A percentile compares a stretch with the other conserved stretches of the same genome.
These are phyloP conservation scores for Ustilago lituana DNA, from an alignment of 1,284 basidiomycete genomes.

Conservation along the genomic window DNA sequence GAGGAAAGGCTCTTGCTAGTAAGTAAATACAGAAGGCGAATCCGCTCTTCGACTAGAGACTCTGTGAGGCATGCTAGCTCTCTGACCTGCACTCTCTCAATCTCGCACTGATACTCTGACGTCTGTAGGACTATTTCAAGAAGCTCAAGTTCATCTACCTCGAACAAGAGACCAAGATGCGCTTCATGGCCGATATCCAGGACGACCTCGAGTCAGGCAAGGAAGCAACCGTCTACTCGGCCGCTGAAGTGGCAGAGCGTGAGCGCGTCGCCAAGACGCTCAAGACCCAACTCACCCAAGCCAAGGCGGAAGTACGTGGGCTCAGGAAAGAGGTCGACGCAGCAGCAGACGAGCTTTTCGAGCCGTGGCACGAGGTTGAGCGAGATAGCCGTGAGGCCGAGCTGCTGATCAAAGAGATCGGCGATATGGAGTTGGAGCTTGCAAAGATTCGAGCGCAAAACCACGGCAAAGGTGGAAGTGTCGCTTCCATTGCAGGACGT, in stretches of 20 bases:
- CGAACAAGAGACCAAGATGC: constrained; percentile 63
- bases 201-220: constrained; percentile 60
- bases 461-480: constrained; percentile 42
- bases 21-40: neutral
- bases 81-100: too few species aligned
- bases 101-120: too few species aligned
- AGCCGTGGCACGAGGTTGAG: constrained; percentile 50
- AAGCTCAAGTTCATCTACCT: constrained; percentile 65
- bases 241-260: constrained; percentile 55
- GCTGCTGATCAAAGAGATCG: constrained; percentile 52
- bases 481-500: constrained; percentile 45
- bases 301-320: constrained; percentile 53
- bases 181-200: constrained; percentile 59
- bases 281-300: constrained; percentile 59
- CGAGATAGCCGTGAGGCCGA: constrained; percentile 44
- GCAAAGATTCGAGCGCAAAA: constrained; percentile 56
- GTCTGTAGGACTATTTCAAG: constrained; percentile 52
- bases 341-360: constrained; percentile 42
- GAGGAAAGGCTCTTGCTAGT: constrained; percentile 53
- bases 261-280: constrained; percentile 51
- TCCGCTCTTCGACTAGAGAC: too few species aligned
- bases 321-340: constrained; percentile 53
- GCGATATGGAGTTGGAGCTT: constrained; percentile 60
- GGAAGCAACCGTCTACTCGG: constrained; percentile 59
- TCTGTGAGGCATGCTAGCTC: neutral